Evolutionary conservation across 176 grass and related monocot species (phyloP).

Genomic region (Triticum monococcum): DNA sequence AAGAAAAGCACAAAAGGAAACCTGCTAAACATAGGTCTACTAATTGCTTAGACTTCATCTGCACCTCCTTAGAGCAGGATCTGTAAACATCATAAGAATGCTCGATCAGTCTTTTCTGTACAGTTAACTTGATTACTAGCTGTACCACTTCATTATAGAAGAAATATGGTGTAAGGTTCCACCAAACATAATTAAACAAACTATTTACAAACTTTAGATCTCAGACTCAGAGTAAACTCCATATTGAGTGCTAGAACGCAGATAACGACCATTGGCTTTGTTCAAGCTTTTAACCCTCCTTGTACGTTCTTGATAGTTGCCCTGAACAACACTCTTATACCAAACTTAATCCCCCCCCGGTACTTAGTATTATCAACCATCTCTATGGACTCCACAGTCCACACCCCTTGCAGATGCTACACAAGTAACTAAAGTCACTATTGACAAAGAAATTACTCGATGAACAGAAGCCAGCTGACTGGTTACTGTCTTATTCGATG

Average conservation of each 20-base stretch:
- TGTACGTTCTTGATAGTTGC: not conserved
- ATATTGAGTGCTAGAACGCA: not conserved
- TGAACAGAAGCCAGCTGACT: not conserved
- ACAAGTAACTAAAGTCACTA: not conserved
- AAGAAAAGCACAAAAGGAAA: conserved; percentile 16
- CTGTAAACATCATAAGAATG: not conserved
- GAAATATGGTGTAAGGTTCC: not conserved
- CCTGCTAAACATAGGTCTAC: not conserved
- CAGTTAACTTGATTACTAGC: not conserved
- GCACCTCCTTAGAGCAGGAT: not conserved
- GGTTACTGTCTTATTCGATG: not conserved
- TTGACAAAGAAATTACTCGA: not conserved
- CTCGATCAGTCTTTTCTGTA: not conserved
- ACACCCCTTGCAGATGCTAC: not conserved
- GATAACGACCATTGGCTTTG: not conserved
- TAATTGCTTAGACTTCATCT: not conserved
- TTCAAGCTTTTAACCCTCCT: not conserved
- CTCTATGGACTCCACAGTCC: not conserved
- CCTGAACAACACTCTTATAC: not conserved
- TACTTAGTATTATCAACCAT: not conserved
- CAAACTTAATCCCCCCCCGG: not conserved
- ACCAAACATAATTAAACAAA: conserved; percentile 15
- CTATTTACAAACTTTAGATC: not conserved
- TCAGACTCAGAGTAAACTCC: not conserved
- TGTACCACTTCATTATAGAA: not conserved